Base-by-base conservation (phyloP, 2,329 filamentous ascomycete species). In the Pseudopithomyces chartarum region DNA sequence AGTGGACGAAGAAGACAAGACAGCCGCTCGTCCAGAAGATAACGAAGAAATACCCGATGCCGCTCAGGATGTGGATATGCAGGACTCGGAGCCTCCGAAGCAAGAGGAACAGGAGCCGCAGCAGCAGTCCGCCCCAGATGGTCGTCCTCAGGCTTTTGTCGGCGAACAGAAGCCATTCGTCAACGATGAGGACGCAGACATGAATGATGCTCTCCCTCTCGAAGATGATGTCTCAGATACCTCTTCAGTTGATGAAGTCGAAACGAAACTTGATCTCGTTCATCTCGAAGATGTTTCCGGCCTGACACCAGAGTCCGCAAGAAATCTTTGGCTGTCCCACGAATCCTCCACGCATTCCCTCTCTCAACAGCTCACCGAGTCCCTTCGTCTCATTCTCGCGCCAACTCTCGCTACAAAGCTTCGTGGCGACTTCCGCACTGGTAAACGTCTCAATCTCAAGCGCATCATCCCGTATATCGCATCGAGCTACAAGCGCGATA, bases 381-480 rank as follows among this genome's bases (percentile, higher is more conserved):
- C 98, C 71, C 88, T 99, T 17, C 92, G 95, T 23, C 87, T 99
- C 13, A 98, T 99, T 68, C 88, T 99, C 38, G 91, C 91, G 0
- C 95, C 96, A 0, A 98, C 94, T 0, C 88, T 96, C 52, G 93
- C 94, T 1, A 98, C 95, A 36, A 99, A 98, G 72, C 90, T 99
- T 60, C 93, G 94, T 1, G 95, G 95, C 42, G 92, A 96, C 65
- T 98, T 96, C 84, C 91, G 95, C 65, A 99, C 95, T 0, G 95
- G 95, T 61, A 99, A 99, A 76, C 90, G 95, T 0, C 91, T 99
- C 67, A 99, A 98, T 78, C 97, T 99, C 81, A 98, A 98, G 79
- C 92, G 94, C 66, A 99, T 99, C 78, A 99, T 99, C 69, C 95
- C 96, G 0, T 99, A 99, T 79, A 98, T 99, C 66, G 95, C 96